These are phyloP conservation scores for Russula olivacea DNA, from an alignment of 768 basidiomycete genomes.

Conservation along the genomic window DNA sequence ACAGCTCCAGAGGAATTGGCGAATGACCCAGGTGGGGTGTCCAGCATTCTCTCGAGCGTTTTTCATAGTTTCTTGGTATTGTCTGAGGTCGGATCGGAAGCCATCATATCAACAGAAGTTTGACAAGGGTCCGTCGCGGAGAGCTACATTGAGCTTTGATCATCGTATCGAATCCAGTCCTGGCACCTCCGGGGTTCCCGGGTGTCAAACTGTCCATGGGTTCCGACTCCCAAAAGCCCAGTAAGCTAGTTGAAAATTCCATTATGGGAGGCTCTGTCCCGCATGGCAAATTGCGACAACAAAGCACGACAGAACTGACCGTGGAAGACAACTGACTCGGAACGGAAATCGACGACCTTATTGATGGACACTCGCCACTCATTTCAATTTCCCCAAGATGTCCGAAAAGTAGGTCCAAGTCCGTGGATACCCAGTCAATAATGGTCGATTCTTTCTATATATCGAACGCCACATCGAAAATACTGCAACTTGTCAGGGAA, in stretches of 20 bases:
- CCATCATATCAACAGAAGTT: background rate
- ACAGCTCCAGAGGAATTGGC: background rate
- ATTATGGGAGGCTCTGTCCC: background rate
- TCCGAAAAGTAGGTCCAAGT: too few species aligned
- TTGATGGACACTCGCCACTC: too few species aligned
- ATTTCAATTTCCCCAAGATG: too few species aligned
- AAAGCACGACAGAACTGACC: background rate
- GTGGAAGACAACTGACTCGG: accelerated
- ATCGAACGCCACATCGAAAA: too few species aligned
- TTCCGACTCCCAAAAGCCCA: background rate
- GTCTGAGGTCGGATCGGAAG: background rate
- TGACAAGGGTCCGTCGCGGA: background rate
- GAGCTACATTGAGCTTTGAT: background rate
- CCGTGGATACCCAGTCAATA: too few species aligned
- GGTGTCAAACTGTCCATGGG: background rate
- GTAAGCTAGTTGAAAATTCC: background rate
- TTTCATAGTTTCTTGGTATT: background rate
- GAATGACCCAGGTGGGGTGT: background rate
- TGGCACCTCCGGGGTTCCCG: background rate
- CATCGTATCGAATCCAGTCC: background rate
- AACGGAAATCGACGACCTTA: background rate
- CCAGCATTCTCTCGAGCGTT: background rate
- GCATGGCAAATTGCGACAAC: background rate
- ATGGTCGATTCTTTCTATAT: too few species aligned
- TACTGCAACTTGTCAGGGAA: too few species aligned